Evolutionary conservation across 2,329 filamentous ascomycete genomes (phyloP).

Genomic region (Arthrobotrys musiformis): DNA sequence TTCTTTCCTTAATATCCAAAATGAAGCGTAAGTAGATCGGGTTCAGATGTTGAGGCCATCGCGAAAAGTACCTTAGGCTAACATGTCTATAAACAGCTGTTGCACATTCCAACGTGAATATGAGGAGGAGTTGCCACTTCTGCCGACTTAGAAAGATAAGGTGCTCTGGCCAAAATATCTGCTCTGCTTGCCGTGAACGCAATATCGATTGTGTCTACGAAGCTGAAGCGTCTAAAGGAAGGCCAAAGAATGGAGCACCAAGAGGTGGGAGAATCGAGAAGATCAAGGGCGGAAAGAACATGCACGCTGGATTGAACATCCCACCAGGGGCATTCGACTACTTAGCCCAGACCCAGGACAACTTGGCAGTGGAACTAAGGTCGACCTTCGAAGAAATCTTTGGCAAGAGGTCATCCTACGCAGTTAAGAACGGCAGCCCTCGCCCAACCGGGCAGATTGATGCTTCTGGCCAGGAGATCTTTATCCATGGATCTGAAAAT

Average conservation of each 20-base stretch:
- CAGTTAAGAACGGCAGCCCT: conserved; percentile 46
- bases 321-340: conserved; percentile 38
- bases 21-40: conserved; percentile 53
- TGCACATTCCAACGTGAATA: conserved; percentile 50
- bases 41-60: neutral
- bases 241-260: conserved; percentile 51
- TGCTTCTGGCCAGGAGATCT: conserved; percentile 34
- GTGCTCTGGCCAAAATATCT: conserved; percentile 55
- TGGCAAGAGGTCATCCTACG: conserved; percentile 44
- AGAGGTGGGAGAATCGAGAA: conserved; percentile 45
- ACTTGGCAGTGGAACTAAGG: conserved; percentile 44
- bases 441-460: conserved; percentile 40
- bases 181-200: conserved; percentile 56
- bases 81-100: conserved; percentile 24
- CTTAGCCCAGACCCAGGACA: conserved; percentile 38
- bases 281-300: conserved; percentile 36
- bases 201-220: conserved; percentile 57
- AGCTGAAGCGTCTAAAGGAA: conserved; percentile 56
- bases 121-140: conserved; percentile 57
- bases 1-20: conserved; percentile 51
- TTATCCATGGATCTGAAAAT: conserved; percentile 49
- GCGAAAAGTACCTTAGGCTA: conserved; percentile 4
- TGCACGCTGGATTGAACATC: conserved; percentile 35
- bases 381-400: conserved; percentile 52
- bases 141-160: conserved; percentile 55